phyloP scores from a whole-genome alignment of 2,329 filamentous ascomycete species.

The Aspergillus amoenus region DNA sequence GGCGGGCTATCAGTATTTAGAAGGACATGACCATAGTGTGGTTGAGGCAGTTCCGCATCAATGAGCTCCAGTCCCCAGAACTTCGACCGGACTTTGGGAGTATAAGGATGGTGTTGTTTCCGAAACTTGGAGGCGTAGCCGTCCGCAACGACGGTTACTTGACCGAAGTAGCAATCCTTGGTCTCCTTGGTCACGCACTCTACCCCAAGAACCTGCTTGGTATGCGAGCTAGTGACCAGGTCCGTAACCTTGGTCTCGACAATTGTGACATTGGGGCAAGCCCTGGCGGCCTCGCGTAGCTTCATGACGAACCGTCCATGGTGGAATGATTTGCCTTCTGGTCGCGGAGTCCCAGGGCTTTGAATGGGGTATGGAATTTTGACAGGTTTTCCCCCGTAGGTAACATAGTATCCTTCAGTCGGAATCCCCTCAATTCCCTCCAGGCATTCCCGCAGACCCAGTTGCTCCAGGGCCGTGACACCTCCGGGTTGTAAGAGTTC shows the following conservation, averaged over 20 bases:
- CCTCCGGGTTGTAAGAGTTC: conserved; percentile 94
- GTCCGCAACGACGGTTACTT: conserved; percentile 85
- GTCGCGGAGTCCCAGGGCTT: conserved; percentile 48
- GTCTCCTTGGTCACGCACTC: conserved; percentile 65
- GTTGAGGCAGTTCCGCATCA: conserved; percentile 74
- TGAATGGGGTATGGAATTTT: conserved; percentile 75
- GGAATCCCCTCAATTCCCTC: conserved; percentile 84
- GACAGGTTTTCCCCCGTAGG: conserved; percentile 73
- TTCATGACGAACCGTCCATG: conserved; percentile 90
- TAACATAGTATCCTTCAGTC: conserved; percentile 82
- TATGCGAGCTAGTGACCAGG: conserved; percentile 68
- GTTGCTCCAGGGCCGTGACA: conserved; percentile 72
- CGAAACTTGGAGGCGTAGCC: conserved; percentile 92
- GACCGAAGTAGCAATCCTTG: conserved; percentile 80
- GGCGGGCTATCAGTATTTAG: conserved; percentile 70
- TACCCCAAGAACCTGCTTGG: conserved; percentile 77
- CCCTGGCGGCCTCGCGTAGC: conserved; percentile 71
- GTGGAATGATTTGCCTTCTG: conserved; percentile 82
- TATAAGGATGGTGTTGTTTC: conserved; percentile 68
- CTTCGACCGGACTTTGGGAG: conserved; percentile 73
- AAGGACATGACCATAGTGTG: conserved; percentile 81
- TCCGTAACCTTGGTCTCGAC: conserved; percentile 84
- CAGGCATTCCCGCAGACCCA: conserved; percentile 79
- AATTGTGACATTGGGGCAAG: conserved; percentile 79
- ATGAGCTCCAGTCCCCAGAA: conserved; percentile 94